phyloP scores from a whole-genome alignment of 2,329 filamentous ascomycete species.

The Didymellaceae sp. region DNA sequence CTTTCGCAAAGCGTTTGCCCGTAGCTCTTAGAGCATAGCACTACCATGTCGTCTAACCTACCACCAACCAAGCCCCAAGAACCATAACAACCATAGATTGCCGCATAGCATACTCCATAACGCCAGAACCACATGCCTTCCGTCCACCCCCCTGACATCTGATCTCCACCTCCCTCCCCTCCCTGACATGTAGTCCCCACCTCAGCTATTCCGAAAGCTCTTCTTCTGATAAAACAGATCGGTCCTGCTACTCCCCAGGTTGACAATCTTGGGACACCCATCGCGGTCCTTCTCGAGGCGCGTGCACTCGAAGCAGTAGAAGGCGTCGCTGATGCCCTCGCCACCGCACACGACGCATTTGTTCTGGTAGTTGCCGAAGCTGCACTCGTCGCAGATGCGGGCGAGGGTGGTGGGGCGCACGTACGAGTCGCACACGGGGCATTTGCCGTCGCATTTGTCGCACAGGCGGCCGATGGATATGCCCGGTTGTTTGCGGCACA shows the following conservation, averaged over 20 bases:
- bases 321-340: slow-evolving; percentile 96
- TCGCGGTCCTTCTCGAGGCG: slow-evolving; percentile 95
- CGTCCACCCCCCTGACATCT: neutral
- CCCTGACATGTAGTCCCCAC: neutral
- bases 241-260: slow-evolving; percentile 91
- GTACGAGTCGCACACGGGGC: slow-evolving; percentile 98
- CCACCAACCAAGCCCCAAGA: too few relatives aligned
- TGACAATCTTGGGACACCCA: slow-evolving; percentile 99
- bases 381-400: slow-evolving; percentile 98
- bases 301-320: slow-evolving; percentile 99
- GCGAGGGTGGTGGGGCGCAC: slow-evolving; percentile 96
- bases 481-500: slow-evolving; percentile 98
- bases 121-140: neutral
- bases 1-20: too few relatives aligned
- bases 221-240: slow-evolving; percentile 85
- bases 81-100: too few relatives aligned
- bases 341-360: slow-evolving; percentile 99
- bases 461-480: slow-evolving; percentile 98
- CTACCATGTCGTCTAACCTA: too few relatives aligned
- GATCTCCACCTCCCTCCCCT: neutral
- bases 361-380: slow-evolving; percentile 99
- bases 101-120: neutral
- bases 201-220: slow-evolving; percentile 66
- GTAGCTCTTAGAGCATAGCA: too few relatives aligned
- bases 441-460: slow-evolving; percentile 99